Evolutionary conservation across 345 rosid genomes (phyloP), one percentile per base, ranked within the genome.

Genomic region (Hibiscus trionum): DNA sequence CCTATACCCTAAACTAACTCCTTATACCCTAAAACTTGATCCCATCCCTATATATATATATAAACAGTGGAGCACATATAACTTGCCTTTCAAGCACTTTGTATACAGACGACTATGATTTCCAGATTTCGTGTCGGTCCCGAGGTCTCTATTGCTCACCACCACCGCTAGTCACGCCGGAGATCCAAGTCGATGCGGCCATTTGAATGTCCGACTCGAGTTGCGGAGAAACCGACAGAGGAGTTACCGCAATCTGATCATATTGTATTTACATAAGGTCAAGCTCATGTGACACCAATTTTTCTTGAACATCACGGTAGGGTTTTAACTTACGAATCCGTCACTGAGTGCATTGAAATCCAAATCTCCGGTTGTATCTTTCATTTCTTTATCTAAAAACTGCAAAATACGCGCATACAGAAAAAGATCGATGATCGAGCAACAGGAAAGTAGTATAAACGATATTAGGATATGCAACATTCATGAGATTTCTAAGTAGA

Each of bases 181-280:
- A 88, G 59, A 91, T 82, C 97, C 97, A 95, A 63, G 86, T 88
- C 14, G 84, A 83, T 50, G 82, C 91, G 14, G 89, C 85, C 5
- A 61, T 79, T 73, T 68, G 81, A 57, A 82, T 50, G 46, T 81
- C 87, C 0, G 81, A 76, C 49, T 84, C 86, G 0, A 17, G 5
- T 11, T 72, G 78, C 6, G 77, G 80, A 53, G 75, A 66, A 66
- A 91, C 64, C 3, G 78, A 80, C 14, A 91, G 7, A 5, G 93
- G 96, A 21, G 93, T 91, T 69, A 95, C 77, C 0, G 96, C 84
- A 61, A 95, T 88, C 99, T 95, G 52, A 52, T 7, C 57, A 52
- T 52, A 52, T 52, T 4, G 21, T 52, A 52, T 15, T 14, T 52
- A 52, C 57, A 52, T 52, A 52, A 35, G 15, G 15, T 52, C 37